Base-by-base conservation (phyloP, 768 basidiomycete species). In the Panellus pusillus region DNA sequence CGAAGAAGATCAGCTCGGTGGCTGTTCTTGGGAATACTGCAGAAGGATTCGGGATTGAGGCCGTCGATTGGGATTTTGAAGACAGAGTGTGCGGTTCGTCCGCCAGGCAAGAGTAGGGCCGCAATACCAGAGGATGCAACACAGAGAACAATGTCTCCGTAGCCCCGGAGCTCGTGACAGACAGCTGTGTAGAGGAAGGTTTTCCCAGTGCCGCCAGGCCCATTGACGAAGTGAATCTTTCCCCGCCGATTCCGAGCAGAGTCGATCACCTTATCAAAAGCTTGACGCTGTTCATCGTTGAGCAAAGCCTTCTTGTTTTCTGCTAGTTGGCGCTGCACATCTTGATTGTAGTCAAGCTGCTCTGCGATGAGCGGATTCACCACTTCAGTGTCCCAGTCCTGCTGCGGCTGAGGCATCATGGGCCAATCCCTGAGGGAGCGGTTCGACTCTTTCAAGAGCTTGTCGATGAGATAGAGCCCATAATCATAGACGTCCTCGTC, bases 41-140 rank as follows among this genome's bases (percentile, higher is more conserved):
- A 49, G 35, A 39, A 41, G 7, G 47, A 49, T 42, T 43, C 47
- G 20, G 32, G 42, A 8, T 9, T 44, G 5, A 52, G 41, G 12
- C 51, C 44, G 2, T 52, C 51, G n/a, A 52, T 55, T 2, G 42
- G 54, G n/a, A 48, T 49, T 38, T 55, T 49, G 54, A 55, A 54
- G 29, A 54, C 39, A 8, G 52, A 54, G 35, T 55, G 47, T 9
- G 54, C 41, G 20, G 47, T 55, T 1, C 47, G 54, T 7, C 47
- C 41, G n/a, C 54, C 53, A 8, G 9, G 8, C 15, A 55, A 9
- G 8, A 49, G 41, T 4, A 55, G 54, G 2, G 47, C 54, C 0
- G 47, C 24, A 5, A 55, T 49, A 4, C 54, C 47, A 9, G 54
- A 55, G 1, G 54, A 55, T 9, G 47, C 54, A 0, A 55, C 47